Evolutionary conservation across 768 basidiomycete genomes (phyloP), one percentile per base, ranked within the genome.

Genomic region (Kwoniella shandongensis): DNA sequence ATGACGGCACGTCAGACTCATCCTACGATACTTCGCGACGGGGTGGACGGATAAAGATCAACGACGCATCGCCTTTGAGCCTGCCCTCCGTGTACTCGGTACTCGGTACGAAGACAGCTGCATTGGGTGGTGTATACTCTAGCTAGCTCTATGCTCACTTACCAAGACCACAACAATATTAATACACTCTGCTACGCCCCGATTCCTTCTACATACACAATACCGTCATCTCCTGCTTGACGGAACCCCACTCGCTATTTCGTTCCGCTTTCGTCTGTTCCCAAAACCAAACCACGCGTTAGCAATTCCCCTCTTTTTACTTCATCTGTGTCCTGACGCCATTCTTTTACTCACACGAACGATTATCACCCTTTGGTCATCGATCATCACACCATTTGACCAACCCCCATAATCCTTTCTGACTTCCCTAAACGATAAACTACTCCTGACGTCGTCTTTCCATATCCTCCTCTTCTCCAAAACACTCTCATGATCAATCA

Each of bases 381-480:
- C 71, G 30, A 70, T 70, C 71, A 73, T 70, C 6, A 73, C 63
- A 20, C 71, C 71, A 58, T 73, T 73, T 3, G 64, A 64, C n/a
- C 44, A 42, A 8, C 59, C 51, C 4, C 62, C 69, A 39, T 52
- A 48, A 18, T 64, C 54, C 44, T 46, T 44, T 38, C 46, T 44
- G n/a, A 73, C 42, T 57, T 67, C 59, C 20, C 27, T 23, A 40
- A 55, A 73, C 3, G 62, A 54, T 32, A 73, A 49, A 1, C 47
- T n/a, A 27, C 48, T 68, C 20, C 26, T 57, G 0, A 70, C 62
- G 32, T 62, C 62, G 1, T 68, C 57, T 40, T 58, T 59, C 63
- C 65, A 72, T 26, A 69, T 54, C 39, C 48, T 59, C 38, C 54
- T 13, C 11, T 56, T 52, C 2, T 44, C 36, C 32, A 73, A 23